phyloP scores from a whole-genome alignment of 2,329 filamentous ascomycete genomes.

The Colletotrichum sp. region DNA sequence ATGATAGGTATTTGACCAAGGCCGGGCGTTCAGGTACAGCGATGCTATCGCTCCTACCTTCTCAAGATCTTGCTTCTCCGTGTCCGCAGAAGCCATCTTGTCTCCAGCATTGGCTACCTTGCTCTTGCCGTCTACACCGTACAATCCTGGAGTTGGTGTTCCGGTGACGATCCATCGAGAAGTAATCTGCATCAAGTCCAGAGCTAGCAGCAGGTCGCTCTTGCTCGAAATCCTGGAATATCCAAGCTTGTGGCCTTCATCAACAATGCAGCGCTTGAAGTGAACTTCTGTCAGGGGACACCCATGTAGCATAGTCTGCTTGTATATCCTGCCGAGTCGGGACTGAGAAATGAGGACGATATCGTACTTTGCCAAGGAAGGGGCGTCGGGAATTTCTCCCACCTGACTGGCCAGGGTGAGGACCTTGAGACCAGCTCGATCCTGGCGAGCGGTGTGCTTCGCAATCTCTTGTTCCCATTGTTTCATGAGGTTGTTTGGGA shows the following conservation, averaged over 20 bases:
- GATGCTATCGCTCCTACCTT: constrained; percentile 69
- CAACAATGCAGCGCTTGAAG: constrained; percentile 88
- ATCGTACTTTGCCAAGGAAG: constrained; percentile 71
- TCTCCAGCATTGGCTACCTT: neutral
- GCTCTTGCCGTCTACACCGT: constrained; percentile 59
- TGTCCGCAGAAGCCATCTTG: neutral
- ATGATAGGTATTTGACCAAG: constrained; percentile 71
- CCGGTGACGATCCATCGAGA: constrained; percentile 90
- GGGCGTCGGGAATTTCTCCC: constrained; percentile 59
- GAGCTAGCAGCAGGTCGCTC: constrained; percentile 58
- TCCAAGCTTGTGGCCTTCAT: constrained; percentile 88
- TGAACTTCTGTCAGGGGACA: constrained; percentile 74
- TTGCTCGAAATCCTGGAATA: constrained; percentile 61
- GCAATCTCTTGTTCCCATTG: constrained; percentile 85
- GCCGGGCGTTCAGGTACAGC: constrained; percentile 76
- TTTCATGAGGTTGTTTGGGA: constrained; percentile 80
- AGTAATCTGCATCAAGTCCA: constrained; percentile 66
- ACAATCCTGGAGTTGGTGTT: constrained; percentile 84
- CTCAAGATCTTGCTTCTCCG: constrained; percentile 67
- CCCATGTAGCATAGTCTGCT: constrained; percentile 37
- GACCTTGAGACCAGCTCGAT: constrained; percentile 60
- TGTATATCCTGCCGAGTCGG: constrained; percentile 69
- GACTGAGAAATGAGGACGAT: constrained; percentile 78
- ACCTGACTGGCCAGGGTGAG: constrained; percentile 62
- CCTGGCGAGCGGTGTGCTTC: constrained; percentile 65